A percentile compares a stretch with the other conserved stretches of the same genome.
Evolutionary conservation across 345 rosid species (phyloP).

Genomic region (Sonneratia caseolaris): DNA sequence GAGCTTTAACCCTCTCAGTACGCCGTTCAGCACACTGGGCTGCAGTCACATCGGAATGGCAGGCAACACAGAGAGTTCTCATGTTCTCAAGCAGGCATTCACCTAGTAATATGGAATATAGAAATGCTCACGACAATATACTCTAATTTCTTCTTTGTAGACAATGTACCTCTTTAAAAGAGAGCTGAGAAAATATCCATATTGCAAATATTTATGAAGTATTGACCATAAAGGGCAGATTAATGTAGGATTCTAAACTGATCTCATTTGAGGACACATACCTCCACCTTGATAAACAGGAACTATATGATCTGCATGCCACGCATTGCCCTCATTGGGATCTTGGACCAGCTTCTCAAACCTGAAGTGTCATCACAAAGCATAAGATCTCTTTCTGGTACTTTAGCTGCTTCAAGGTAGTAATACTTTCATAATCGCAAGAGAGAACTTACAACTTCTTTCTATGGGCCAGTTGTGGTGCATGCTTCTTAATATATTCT

Average conservation of each 20-base stretch:
- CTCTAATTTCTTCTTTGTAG: neutral
- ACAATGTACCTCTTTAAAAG: neutral
- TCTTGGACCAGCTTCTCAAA: conserved; percentile 61
- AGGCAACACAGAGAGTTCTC: conserved; percentile 90
- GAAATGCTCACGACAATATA: conserved; percentile 20
- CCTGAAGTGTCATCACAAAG: conserved; percentile 29
- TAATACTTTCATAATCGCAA: neutral
- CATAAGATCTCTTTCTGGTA: neutral
- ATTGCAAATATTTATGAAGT: neutral
- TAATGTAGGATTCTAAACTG: neutral
- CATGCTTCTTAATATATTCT: conserved; percentile 42
- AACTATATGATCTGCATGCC: conserved; percentile 94
- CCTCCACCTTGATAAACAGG: conserved; percentile 96
- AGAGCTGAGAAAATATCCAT: neutral
- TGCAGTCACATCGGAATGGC: conserved; percentile 71
- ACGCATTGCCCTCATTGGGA: conserved; percentile 79
- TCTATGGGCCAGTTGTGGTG: conserved; percentile 57
- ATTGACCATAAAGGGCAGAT: neutral
- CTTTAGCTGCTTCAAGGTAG: neutral
- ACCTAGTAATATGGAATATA: conserved; percentile 27
- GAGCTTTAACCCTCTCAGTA: conserved; percentile 39
- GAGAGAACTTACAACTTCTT: conserved; percentile 52
- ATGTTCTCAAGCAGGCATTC: conserved; percentile 88
- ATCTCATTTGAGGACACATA: conserved; percentile 10
- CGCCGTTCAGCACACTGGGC: conserved; percentile 61